Conservation (phyloP, 1,284 basidiomycete genomes). For the Exobasidium cylindrosporum region DNA sequence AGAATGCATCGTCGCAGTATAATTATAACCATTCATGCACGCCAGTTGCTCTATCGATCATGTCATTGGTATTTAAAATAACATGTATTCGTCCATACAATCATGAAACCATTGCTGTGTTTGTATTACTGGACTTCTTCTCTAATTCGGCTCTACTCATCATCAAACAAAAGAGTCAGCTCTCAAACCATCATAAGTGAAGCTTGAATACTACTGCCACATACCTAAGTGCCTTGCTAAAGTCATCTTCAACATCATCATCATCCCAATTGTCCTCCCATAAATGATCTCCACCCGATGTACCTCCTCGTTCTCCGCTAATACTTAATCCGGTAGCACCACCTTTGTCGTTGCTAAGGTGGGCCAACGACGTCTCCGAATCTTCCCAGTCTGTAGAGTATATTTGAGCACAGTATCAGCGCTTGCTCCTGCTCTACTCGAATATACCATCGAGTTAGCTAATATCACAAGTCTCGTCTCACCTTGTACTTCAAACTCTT, state of each 20-base stretch:
- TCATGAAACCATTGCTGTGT: constrained; percentile 1
- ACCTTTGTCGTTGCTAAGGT: constrained; percentile 63
- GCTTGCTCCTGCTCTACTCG: neutral
- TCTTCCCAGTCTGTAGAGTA: constrained; percentile 74
- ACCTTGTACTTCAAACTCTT: constrained; percentile 54
- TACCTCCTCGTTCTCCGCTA: constrained; percentile 26
- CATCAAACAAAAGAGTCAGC: neutral
- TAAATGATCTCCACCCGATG: constrained; percentile 61
- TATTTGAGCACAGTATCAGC: neutral
- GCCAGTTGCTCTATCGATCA: too few relatives aligned
- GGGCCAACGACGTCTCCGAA: constrained; percentile 63
- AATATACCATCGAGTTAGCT: too few relatives aligned
- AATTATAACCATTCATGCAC: too few relatives aligned
- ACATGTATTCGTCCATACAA: too few relatives aligned
- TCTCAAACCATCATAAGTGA: too few relatives aligned
- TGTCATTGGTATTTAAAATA: too few relatives aligned
- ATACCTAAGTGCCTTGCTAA: constrained; percentile 88
- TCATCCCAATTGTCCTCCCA: constrained; percentile 99
- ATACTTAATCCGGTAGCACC: constrained; percentile 24
- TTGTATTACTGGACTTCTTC: neutral
- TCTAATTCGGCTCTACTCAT: neutral
- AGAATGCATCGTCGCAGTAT: too few relatives aligned
- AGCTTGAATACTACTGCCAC: constrained; percentile 30
- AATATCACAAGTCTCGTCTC: constrained; percentile 15
- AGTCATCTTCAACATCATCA: constrained; percentile 96